Conservation (phyloP, 495 filamentous ascomycete genomes). For the Podospora pseudocomata region DNA sequence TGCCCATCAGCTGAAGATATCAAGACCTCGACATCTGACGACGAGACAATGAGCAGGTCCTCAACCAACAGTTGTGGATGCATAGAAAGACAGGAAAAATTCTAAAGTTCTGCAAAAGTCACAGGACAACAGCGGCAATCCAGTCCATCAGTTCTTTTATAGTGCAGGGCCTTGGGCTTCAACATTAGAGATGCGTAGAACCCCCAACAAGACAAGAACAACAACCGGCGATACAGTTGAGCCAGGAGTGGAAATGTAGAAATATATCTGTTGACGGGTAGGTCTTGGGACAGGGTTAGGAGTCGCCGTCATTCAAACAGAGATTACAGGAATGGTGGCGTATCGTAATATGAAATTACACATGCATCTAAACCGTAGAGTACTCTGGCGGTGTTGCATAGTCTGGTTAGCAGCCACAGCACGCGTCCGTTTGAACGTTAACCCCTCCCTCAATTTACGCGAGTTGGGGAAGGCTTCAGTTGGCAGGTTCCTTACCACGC, state of each 20-base stretch:
- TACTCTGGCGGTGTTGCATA: not conserved
- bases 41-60: not conserved
- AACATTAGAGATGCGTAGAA: too few species aligned
- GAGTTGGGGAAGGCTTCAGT: conserved; percentile 1
- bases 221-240: too few species aligned
- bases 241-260: too few species aligned
- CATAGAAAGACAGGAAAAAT: too few species aligned
- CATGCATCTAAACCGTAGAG: conserved; percentile 8
- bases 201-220: too few species aligned
- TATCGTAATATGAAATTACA: not conserved
- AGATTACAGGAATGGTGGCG: not conserved
- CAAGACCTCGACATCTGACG: not conserved
- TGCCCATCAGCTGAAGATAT: not conserved
- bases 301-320: not conserved
- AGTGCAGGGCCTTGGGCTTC: too few species aligned
- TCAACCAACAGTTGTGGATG: too few species aligned
- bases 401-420: conserved; percentile 6
- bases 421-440: conserved; percentile 4
- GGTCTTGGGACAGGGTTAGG: not conserved
- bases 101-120: too few species aligned
- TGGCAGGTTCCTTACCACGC: conserved; percentile 1
- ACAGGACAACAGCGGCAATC: too few species aligned
- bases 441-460: conserved; percentile 13
- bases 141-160: too few species aligned
- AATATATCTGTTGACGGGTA: not conserved